These are phyloP conservation scores for Pseudogymnoascus sp. DNA, from an alignment of 2,329 filamentous ascomycete species.

Conservation along the genomic window DNA sequence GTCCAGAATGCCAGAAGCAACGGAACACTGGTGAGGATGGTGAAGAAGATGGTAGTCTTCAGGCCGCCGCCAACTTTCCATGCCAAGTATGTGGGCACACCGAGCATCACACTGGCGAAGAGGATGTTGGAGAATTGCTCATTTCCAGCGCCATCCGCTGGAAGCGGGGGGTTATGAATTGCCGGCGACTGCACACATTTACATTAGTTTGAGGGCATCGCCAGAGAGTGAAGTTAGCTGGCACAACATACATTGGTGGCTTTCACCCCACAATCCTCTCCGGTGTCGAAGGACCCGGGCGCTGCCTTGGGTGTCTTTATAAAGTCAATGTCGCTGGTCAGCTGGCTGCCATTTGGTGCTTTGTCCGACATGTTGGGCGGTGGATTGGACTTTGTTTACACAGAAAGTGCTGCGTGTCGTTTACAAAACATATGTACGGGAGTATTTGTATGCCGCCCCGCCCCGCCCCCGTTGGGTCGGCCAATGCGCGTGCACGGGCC, in stretches of 20 bases:
- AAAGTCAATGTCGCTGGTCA: slow-evolving; percentile 20
- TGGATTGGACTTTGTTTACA: slow-evolving; percentile 7
- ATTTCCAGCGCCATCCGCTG: slow-evolving; percentile 21
- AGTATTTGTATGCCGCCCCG: slow-evolving; percentile 6
- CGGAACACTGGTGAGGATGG: slow-evolving; percentile 18
- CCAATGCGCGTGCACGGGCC: not conserved
- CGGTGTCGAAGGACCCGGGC: slow-evolving; percentile 19
- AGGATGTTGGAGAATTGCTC: slow-evolving; percentile 25
- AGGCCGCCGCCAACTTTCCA: slow-evolving; percentile 17
- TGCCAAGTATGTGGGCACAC: slow-evolving; percentile 21
- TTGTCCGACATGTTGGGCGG: slow-evolving; percentile 37
- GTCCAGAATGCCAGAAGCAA: slow-evolving; percentile 23
- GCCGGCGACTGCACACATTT: slow-evolving; percentile 20
- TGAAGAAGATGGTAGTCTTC: slow-evolving; percentile 18
- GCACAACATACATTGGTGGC: slow-evolving; percentile 21
- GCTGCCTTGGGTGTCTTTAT: slow-evolving; percentile 23
- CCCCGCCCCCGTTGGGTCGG: not conserved
- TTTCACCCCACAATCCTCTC: slow-evolving; percentile 24
- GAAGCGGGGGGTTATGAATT: slow-evolving; percentile 23
- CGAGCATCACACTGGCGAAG: slow-evolving; percentile 18
- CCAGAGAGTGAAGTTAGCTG: slow-evolving; percentile 9
- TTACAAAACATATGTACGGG: slow-evolving; percentile 2
- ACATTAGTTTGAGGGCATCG: not conserved
- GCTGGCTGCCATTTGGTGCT: slow-evolving; percentile 12
- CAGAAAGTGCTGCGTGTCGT: slow-evolving; percentile 1